Base-by-base conservation (phyloP, 306 rosid species). In the Geum urbanum region DNA sequence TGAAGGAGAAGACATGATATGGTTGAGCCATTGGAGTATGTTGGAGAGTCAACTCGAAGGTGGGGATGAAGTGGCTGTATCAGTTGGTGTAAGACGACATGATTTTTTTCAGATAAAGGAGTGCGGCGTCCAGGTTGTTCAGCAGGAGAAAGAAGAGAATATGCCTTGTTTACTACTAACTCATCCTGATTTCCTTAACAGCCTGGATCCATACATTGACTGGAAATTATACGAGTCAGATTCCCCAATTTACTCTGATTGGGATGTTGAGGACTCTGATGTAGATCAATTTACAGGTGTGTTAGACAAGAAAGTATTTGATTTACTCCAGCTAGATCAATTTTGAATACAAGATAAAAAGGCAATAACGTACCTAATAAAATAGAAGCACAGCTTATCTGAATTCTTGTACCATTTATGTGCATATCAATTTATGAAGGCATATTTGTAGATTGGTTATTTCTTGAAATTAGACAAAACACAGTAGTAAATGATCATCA, bases 1-100 rank as follows among this genome's bases (percentile, higher is more conserved):
- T 1, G 24, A 32, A 6, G 61, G 13, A 37, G 72, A 52, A 68
- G 72, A 52, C 12, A 52, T 39, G 50, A 68, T 16, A 68, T 68
- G 72, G 72, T 39, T 68, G 37, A 52, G 37, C 13, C 62, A 18
- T 4, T 68, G 72, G 72, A 39, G 7, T 13, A 11, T 52, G 32
- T 27, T 27, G 48, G 13, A 51, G 7, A 52, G 52, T 39, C 35
- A 9, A 2, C 2, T 68, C 0, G 16, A 51, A 37, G 47, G 8
- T 10, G 50, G 72, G 9, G 19, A 52, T 68, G 1, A 52, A n/a
- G 5, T 68, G 37, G 13, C 22, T 18, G 61, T 68, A 51, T 37
- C 39, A 10, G 19, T 68, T 14, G 0, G 0, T 0, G 2, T 15
- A 10, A 1, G 0, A 13, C 6, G 0, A 4, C 4, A 4, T 43